Percentiles rank a stretch among this genome's conserved stretches.
Evolutionary conservation across 2,329 filamentous ascomycete genomes (phyloP).

Genomic region (Chrysoporthe cubensis): DNA sequence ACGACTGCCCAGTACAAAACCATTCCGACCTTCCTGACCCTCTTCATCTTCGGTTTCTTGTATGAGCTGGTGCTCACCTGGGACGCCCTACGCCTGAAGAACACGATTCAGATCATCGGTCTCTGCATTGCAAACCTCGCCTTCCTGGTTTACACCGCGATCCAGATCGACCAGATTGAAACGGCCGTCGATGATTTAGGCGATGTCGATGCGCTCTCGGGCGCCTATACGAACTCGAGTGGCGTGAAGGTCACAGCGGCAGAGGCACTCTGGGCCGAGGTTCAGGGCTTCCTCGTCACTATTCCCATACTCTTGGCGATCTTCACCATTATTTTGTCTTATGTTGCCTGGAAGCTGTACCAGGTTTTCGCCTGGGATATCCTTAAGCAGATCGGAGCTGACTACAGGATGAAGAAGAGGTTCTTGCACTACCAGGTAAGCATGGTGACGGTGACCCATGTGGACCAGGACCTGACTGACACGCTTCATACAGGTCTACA

Average conservation of each 20-base stretch:
- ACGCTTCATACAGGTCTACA: conserved; percentile 74
- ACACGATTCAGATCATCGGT: conserved; percentile 98
- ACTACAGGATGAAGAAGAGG: conserved; percentile 93
- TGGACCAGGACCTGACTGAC: conserved; percentile 18
- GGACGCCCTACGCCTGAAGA: conserved; percentile 92
- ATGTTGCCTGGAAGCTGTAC: conserved; percentile 92
- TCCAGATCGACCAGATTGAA: conserved; percentile 89
- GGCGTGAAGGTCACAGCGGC: conserved; percentile 26
- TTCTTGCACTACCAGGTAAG: conserved; percentile 94
- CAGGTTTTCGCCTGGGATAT: conserved; percentile 99
- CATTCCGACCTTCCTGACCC: conserved; percentile 91
- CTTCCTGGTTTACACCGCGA: conserved; percentile 87
- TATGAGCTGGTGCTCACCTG: conserved; percentile 90
- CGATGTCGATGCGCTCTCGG: conserved; percentile 46
- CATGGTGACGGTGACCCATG: too few relatives aligned
- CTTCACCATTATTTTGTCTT: conserved; percentile 71
- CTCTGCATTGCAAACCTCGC: conserved; percentile 91
- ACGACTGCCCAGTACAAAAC: conserved; percentile 64
- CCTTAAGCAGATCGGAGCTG: conserved; percentile 97
- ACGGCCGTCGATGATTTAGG: conserved; percentile 67
- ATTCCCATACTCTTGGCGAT: conserved; percentile 84
- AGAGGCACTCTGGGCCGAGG: conserved; percentile 65
- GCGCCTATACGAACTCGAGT: conserved; percentile 31
- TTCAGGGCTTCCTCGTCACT: conserved; percentile 78
- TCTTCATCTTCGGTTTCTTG: conserved; percentile 96